Percentiles rank a stretch among this genome's conserved stretches.
phyloP scores from a whole-genome alignment of 176 grass and related monocot genomes.

The Avena insularis region DNA sequence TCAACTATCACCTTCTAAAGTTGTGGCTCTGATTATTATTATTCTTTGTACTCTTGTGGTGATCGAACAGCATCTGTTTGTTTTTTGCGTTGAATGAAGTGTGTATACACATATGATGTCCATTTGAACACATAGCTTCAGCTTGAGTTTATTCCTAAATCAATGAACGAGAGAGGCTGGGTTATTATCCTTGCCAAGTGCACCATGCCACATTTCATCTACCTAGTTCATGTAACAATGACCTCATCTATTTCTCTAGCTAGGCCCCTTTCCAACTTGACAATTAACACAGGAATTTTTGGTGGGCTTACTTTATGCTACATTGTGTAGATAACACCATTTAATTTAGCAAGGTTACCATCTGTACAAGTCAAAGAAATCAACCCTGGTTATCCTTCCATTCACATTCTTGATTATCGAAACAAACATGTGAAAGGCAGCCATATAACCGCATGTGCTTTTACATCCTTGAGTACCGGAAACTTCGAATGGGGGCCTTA shows the following conservation, averaged over 20 bases:
- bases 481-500: too few relatives aligned
- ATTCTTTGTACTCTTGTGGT: background rate
- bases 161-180: background rate
- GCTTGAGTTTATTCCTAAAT: constrained; percentile 17
- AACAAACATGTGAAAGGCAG: constrained; percentile 1
- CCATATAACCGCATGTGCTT: background rate
- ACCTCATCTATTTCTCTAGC: background rate
- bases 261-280: background rate
- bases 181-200: background rate
- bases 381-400: background rate
- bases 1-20: background rate
- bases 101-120: background rate
- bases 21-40: background rate
- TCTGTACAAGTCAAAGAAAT: constrained; percentile 14
- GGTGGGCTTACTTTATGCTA: background rate
- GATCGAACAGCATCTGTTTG: background rate
- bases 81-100: background rate
- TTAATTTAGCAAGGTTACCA: background rate
- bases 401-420: background rate
- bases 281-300: background rate
- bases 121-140: background rate
- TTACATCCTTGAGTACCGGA: background rate
- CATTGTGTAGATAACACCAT: background rate
- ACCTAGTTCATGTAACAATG: constrained; percentile 16
- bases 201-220: background rate